These are phyloP conservation scores for Termitomyces sp. DNA, from an alignment of 768 basidiomycete species.

Conservation along the genomic window DNA sequence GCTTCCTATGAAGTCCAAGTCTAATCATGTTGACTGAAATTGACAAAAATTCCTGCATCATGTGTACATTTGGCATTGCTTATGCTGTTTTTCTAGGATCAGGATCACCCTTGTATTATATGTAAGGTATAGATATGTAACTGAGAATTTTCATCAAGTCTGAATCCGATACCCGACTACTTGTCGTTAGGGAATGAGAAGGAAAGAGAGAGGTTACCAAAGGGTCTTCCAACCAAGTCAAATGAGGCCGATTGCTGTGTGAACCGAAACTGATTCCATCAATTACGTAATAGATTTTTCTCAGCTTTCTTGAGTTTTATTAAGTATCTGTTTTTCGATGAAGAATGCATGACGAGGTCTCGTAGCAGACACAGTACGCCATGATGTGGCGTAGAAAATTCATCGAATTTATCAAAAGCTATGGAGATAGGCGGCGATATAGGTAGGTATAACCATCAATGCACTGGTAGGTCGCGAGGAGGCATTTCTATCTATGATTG, in stretches of 20 bases:
- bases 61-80: constrained; percentile 1
- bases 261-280: neutral
- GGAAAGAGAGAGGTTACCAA: neutral
- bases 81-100: neutral
- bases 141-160: neutral
- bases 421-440: neutral
- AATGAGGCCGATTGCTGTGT: too few species aligned
- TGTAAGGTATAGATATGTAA: constrained; percentile 1
- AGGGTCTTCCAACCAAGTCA: neutral
- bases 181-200: neutral
- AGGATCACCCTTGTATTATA: constrained; percentile 1
- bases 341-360: neutral
- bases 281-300: neutral
- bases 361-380: neutral
- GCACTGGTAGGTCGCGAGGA: neutral
- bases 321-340: too few species aligned
- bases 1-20: constrained; percentile 56
- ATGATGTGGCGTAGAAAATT: neutral
- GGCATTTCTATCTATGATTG: constrained; percentile 4
- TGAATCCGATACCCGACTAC: neutral
- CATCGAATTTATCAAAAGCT: neutral
- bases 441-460: neutral
- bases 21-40: neutral
- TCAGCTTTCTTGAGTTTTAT: neutral
- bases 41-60: neutral